These are phyloP conservation scores for Lachnellula arida DNA, from an alignment of 2,329 filamentous ascomycete species.

Conservation along the genomic window DNA sequence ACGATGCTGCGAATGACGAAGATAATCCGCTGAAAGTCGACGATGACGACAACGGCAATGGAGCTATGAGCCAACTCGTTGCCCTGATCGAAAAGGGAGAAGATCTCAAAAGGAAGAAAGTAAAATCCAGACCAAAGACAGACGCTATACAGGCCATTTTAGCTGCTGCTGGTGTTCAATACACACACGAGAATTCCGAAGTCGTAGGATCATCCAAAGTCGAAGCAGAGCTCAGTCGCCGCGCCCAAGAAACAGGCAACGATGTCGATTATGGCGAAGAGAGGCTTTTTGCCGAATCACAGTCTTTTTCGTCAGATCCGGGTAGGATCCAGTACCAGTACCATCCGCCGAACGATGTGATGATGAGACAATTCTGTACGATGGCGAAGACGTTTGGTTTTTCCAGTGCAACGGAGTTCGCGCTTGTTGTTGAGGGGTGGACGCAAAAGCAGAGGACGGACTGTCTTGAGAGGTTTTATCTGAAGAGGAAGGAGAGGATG, in stretches of 20 bases:
- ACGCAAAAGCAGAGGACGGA: constrained; percentile 76
- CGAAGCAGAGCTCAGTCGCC: constrained; percentile 77
- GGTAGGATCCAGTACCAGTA: constrained; percentile 29
- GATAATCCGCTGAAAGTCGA: constrained; percentile 39
- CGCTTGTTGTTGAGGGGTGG: constrained; percentile 84
- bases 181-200: constrained; percentile 94
- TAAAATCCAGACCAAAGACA: constrained; percentile 41
- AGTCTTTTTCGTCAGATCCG: constrained; percentile 30
- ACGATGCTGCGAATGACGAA: constrained; percentile 53
- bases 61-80: constrained; percentile 69
- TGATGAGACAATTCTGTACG: constrained; percentile 78
- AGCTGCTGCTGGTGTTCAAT: constrained; percentile 81
- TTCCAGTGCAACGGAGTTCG: constrained; percentile 74
- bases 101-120: constrained; percentile 36
- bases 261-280: constrained; percentile 47
- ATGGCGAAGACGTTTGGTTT: constrained; percentile 83
- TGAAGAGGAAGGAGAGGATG: constrained; percentile 42
- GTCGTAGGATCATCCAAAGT: constrained; percentile 89
- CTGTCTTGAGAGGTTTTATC: constrained; percentile 78
- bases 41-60: constrained; percentile 48
- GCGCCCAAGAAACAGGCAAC: constrained; percentile 46
- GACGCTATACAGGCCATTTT: constrained; percentile 89
- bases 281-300: constrained; percentile 51
- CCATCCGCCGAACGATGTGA: constrained; percentile 67
- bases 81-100: constrained; percentile 50